Evolutionary conservation across 1,139 yeast genomes (phyloP), one percentile per base, ranked within the genome.

Genomic region (Blastobotrys buckinghamii): DNA sequence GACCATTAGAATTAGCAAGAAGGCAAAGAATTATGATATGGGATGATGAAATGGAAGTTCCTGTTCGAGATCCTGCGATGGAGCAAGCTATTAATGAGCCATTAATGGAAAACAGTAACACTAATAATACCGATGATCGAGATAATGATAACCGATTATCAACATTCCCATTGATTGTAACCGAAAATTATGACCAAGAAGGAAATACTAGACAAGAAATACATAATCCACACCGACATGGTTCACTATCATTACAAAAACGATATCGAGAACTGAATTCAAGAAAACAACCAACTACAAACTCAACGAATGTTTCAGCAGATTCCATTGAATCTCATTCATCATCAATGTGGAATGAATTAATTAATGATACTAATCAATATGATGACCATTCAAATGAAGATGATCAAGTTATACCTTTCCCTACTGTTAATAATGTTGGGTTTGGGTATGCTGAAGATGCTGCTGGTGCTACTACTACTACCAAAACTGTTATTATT

Each of bases 1-100:
- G 89, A 0, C 90, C 89, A 0, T 67, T 82, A 50, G 89, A 83
- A 53, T 68, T 84, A 24, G 81, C 82, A 0, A 69, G 85, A 54
- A 65, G 84, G 44, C 77, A 79, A 17, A 70, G 82, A 47, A 69
- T 82, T 39, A 60, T 79, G 52, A 78, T 84, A 0, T 71, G 78
- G 69, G 89, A 83, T 60, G 84, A 82, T 44, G 70, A 71, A 15
- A 75, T 81, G 79, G 77, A 75, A 45, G 77, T 81, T 2, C 87
- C 87, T 0, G 66, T 72, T 13, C 62, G 66, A 20, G 65, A 67
- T 8, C 68, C 50, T 6, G 22, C 41, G 8, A 47, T 55, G 39
- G 42, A 49, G 7, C 46, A 42, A 38, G 62, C 62, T 19, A 57
- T 59, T 36, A 55, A 51, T 13, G 55, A 62, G 2, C 62, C 62